phyloP scores from a whole-genome alignment of 192 early-diverging fungal genomes.

The Borealophlyctis nickersoniae region DNA sequence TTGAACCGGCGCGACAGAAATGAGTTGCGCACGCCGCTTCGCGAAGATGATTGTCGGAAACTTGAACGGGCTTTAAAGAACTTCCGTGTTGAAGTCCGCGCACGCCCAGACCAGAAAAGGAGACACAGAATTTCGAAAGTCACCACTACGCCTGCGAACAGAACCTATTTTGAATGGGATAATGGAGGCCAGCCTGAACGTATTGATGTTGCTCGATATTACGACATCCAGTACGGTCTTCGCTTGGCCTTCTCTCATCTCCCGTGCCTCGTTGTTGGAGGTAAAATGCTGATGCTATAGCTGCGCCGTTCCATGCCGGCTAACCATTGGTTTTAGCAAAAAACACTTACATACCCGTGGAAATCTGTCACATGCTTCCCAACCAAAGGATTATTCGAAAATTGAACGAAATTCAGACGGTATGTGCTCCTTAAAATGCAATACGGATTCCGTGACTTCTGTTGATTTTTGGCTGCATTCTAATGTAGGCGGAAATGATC shows the following conservation, averaged over 20 bases:
- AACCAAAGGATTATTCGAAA: constrained; percentile 76
- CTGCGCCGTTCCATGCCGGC: background rate
- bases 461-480: background rate
- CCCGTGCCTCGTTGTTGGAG: constrained; percentile 59
- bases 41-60: background rate
- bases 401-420: constrained; percentile 68
- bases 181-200: constrained; percentile 25
- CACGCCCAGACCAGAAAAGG: background rate
- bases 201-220: constrained; percentile 68
- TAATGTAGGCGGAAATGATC: constrained; percentile 31
- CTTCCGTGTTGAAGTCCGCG: constrained; percentile 11
- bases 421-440: constrained; percentile 9
- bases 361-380: constrained; percentile 70
- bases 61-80: constrained; percentile 16
- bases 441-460: constrained; percentile 5
- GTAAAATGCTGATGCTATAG: constrained; percentile 30
- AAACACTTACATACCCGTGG: constrained; percentile 66
- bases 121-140: constrained; percentile 10
- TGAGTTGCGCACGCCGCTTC: background rate
- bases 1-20: background rate
- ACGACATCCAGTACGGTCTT: constrained; percentile 61
- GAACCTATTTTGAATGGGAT: constrained; percentile 34
- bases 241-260: constrained; percentile 66
- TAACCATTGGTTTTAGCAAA: background rate
- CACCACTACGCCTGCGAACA: constrained; percentile 40